Evolutionary conservation across 305 asterid genomes (phyloP).

Genomic region (Petunia hybrid): DNA sequence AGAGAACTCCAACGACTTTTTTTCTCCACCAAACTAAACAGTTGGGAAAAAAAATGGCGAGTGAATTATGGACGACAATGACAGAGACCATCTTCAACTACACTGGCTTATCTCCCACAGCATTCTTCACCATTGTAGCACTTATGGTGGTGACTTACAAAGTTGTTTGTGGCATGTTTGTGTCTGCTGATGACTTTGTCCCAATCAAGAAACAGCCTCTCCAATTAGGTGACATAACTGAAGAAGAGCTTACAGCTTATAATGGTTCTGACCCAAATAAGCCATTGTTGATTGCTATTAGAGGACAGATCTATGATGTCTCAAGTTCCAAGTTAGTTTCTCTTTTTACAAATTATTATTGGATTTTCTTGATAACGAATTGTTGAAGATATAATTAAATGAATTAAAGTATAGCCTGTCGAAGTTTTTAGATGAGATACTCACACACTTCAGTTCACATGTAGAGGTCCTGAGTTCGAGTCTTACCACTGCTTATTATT

Average conservation of each 20-base stretch:
- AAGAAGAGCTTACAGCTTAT: constrained; percentile 70
- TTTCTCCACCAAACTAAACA: constrained; percentile 11
- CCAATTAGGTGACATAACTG: constrained; percentile 76
- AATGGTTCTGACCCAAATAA: constrained; percentile 79
- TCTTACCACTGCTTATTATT: too few relatives aligned
- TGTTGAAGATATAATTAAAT: background rate
- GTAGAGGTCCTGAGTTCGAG: too few relatives aligned
- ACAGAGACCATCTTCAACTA: constrained; percentile 58
- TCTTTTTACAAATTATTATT: background rate
- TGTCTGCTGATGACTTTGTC: constrained; percentile 67
- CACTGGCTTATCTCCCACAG: constrained; percentile 79
- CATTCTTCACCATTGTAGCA: constrained; percentile 70
- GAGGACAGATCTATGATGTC: constrained; percentile 91
- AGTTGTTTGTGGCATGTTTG: constrained; percentile 70
- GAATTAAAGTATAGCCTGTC: background rate
- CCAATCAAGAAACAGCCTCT: constrained; percentile 80
- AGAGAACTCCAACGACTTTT: background rate
- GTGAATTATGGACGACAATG: constrained; percentile 46
- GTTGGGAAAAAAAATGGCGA: background rate
- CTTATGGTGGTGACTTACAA: constrained; percentile 75
- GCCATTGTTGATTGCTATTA: constrained; percentile 91
- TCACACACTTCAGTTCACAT: too few relatives aligned
- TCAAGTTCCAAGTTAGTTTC: constrained; percentile 76
- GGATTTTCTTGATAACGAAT: background rate
- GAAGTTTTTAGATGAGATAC: too few relatives aligned